Percentiles rank a stretch among this genome's conserved stretches.
These are phyloP conservation scores for Hirschioporus abietinus DNA, from an alignment of 768 basidiomycete species.

Conservation along the genomic window DNA sequence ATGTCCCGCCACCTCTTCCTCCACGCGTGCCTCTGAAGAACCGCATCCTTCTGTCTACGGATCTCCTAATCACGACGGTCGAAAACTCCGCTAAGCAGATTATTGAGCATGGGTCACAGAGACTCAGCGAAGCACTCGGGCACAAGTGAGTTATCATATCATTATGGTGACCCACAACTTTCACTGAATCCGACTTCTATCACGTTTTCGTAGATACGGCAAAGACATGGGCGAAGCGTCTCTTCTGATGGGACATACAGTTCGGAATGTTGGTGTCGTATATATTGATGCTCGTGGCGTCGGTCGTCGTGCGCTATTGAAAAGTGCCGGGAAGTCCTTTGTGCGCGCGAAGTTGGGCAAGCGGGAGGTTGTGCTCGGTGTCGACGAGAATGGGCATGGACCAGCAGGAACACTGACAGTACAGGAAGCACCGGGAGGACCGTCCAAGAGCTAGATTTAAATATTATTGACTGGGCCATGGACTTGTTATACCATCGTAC, in stretches of 20 bases:
- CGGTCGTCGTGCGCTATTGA: constrained; percentile 63
- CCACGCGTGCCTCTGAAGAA: constrained; percentile 11
- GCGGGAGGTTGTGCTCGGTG: background rate
- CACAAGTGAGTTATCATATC: background rate
- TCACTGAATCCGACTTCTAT: background rate
- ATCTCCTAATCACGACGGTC: constrained; percentile 22
- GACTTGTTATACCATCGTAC: background rate
- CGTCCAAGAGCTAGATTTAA: background rate
- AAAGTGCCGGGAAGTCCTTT: constrained; percentile 52
- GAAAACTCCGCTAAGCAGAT: constrained; percentile 19
- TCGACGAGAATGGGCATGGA: background rate
- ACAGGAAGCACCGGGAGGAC: background rate
- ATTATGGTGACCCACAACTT: background rate
- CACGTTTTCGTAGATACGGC: background rate
- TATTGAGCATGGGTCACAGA: constrained; percentile 7
- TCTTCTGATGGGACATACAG: constrained; percentile 52
- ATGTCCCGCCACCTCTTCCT: constrained; percentile 8
- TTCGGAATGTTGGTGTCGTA: constrained; percentile 66
- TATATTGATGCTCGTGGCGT: constrained; percentile 75
- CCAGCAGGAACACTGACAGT: background rate
- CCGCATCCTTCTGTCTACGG: constrained; percentile 19
- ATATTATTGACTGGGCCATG: background rate
- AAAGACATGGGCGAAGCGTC: constrained; percentile 4
- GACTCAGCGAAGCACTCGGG: background rate
- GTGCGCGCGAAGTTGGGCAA: constrained; percentile 37